Base-by-base conservation (phyloP, 345 rosid genomes). In the Corymbia maculata region DNA sequence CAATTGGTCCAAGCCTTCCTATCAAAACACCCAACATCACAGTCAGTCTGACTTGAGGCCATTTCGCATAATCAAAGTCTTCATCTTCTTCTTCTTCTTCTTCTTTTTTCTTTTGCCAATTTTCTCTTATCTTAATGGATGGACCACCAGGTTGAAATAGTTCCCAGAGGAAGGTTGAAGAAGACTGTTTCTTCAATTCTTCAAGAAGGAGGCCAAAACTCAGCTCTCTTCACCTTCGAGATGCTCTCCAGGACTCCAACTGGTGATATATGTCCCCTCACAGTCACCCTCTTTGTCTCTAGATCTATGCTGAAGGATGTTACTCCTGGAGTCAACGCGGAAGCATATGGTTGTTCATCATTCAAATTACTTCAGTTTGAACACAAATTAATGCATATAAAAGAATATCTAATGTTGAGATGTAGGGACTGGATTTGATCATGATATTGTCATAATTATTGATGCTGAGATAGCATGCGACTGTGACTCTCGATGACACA, bases 241-340 rank as follows among this genome's bases (percentile, higher is more conserved):
- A 97, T 92, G 93, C 98, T 97, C 92, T 94, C 95, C 85, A 97
- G 91, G 22, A 97, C 95, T 53, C 85, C 93, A 51, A 82, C 90
- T 6, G 98, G 98, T 9, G 99, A 94, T 64, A 97, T 92, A 55
- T 94, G 93, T 82, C 99, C 99, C 94, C 95, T 95, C 91, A 97
- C 98, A 2, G 97, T 97, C 90, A 97, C 99, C 92, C 92, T 94
- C 94, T 96, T 93, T 68, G 93, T 90, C 93, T 95, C 98, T n/a
- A 97, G 89, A 88, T 97, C 99, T 88, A 95, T 93, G 85, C 95
- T 95, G 93, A 88, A 97, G 85, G 99, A 96, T 85, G 95, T 96
- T 66, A 97, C 99, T 53, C 98, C 99, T 96, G 92, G 44, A 52
- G 68, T 51, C 44, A 32, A 53, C 26, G 30, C 47, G 66, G 8